Evolutionary conservation across 2,329 filamentous ascomycete genomes (phyloP), one percentile per base, ranked within the genome.

Genomic region (Nemania abortiva): DNA sequence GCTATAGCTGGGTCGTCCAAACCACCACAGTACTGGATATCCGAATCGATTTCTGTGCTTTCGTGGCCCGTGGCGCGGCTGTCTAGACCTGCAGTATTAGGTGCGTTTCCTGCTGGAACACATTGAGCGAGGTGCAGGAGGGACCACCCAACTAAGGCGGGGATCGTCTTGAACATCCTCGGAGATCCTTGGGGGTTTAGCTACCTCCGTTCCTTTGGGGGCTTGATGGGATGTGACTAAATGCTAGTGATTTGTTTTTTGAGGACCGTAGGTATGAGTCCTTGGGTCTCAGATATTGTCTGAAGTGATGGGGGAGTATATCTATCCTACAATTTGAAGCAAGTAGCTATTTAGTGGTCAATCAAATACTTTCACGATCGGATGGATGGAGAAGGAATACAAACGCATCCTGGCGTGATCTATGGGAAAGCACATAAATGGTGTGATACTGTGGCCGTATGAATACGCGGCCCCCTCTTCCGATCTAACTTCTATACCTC

Each of bases 11-110:
- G 37, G 11, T 65, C 69, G 20, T 58, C 15, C 18, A 62, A 20
- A 3, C 39, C 55, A 20, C 66, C 66, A 24, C 66, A 72, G 53
- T 69, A 71, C 6, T n/a, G 29, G 54, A 70, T 66, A n/a, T n/a
- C 39, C 1, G 52, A 6, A 13, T 50, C 18, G n/a, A 34, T 29
- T n/a, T 10, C 3, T 29, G 27, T n/a, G 22, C 13, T 47, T 24
- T 47, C 27, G 9, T 31, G 45, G 7, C n/a, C 27, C 18, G 57
- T 52, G 53, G 24, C 54, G 29, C 39, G 29, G 24, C 29, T 50
- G 22, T 42, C 7, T 37, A 57, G 60, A 31, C 29, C 37, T n/a
- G 47, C 29, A 6, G 20, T 52, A 13, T 49, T n/a, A 11, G 50
- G 34, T 34, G 47, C 6, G 29, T 22, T 6, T 20, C 45, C 53